Base-by-base conservation (phyloP, 345 rosid genomes). In the Heritiera littoralis region DNA sequence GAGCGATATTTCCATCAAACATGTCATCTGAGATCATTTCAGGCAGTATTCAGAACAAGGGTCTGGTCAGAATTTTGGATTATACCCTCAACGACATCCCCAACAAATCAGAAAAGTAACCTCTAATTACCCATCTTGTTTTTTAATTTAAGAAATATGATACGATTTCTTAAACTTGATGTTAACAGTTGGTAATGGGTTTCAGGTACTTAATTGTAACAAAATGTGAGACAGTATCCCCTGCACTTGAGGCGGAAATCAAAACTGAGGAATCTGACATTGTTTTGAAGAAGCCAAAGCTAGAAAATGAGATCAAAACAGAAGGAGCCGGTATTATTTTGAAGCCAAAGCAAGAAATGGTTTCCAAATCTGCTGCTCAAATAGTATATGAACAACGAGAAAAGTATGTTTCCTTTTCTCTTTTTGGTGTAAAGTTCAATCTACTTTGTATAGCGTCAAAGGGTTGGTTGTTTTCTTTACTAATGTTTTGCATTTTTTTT, bases 51-150 rank as follows among this genome's bases (percentile, higher is more conserved):
- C 98, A 95, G 78, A 91, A 93, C 79, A 81, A 88, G 79, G 92
- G 96, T 18, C 88, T 95, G 0, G 85, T 95, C 15, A 91, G 88
- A 1, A 88, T 95, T 80, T 77, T 89, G 0, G 93, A 93, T 78
- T 95, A 91, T 72, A 83, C 94, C 0, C 91, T 93, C 78, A 95
- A 93, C 23, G 99, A 95, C 35, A 89, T 95, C 41, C 89, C 99
- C n/a, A 86, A 84, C 85, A 95, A 93, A 85, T 78, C 94, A 6
- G 97, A 92, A 66, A 92, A 93, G 97, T 93, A 85, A 78, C 51
- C 3, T 3, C 0, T 7, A 18, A 12, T n/a, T 69, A 3, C 3
- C 18, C 43, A 35, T 2, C 32, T 40, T 64, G 1, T 5, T 5
- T 45, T 0, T 1, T 18, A 28, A 3, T 32, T 20, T 54, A 9